Evolutionary conservation across 2,329 filamentous ascomycete genomes (phyloP), one percentile per base, ranked within the genome.

Genomic region (Fusarium vanettenii): DNA sequence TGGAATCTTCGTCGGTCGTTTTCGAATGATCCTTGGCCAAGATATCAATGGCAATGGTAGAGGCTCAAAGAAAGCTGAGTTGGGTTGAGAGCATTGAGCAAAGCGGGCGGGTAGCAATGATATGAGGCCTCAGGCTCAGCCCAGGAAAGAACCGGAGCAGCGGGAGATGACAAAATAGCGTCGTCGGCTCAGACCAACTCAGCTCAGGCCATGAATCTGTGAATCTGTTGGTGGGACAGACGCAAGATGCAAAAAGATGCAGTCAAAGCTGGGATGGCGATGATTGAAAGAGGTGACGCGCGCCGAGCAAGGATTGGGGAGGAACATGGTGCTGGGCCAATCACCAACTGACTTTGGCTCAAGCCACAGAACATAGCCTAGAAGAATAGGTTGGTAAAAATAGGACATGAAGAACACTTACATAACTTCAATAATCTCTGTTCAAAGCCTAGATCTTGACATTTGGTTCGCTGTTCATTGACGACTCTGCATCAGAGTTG

Each of bases 251-350:
- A 68, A 50, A 68, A 64, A 68, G 62, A 69, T 64, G 66, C 67
- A 67, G 64, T 59, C 20, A 64, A 56, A 66, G 64, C 68, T 75
- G 64, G 64, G 75, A 69, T 70, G 69, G 63, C 62, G 73, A 74
- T 74, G 69, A 37, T 67, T 72, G 62, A 66, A 64, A 66, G 39
- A 73, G 75, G 74, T 69, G 71, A 66, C 66, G 75, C 66, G 75
- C 68, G 68, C 71, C 45, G 63, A 71, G 68, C 77, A 78, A 69
- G 77, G 77, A 73, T 79, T 78, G n/a, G 48, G 45, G 22, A 50
- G 22, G 18, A 52, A n/a, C 18, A 52, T 18, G 11, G 29, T 52
- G 25, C 25, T 27, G 1, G 4, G 6, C 48, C 48, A 55, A 55
- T 55, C 11, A 55, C 13, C 16, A 9, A 3, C 18, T 7, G 1